Evolutionary conservation across 352 stramenopile species (phyloP).

Genomic region (Globisporangium polare): DNA sequence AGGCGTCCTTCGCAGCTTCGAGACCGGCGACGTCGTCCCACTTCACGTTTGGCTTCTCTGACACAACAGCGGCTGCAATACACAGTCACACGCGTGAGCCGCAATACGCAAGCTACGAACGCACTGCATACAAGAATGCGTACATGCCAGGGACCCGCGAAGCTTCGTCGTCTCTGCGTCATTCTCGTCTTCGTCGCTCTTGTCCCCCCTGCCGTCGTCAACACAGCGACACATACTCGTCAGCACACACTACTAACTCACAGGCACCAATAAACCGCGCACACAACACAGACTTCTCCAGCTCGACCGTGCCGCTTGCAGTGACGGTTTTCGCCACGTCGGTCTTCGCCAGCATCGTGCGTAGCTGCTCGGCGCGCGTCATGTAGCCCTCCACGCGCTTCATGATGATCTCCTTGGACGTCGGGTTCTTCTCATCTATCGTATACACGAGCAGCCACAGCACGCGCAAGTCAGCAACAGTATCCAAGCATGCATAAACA

Average conservation of each 20-base stretch:
- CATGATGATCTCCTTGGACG: conserved; percentile 88
- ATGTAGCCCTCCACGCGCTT: conserved; percentile 90
- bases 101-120: background rate
- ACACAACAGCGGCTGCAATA: conserved; percentile 70
- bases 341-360: conserved; percentile 72
- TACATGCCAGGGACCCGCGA: conserved; percentile 89
- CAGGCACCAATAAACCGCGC: background rate
- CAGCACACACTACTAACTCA: background rate
- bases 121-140: conserved; percentile 4
- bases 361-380: conserved; percentile 84
- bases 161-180: conserved; percentile 96
- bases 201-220: conserved; percentile 47
- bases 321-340: conserved; percentile 53
- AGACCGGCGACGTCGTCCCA: conserved; percentile 98
- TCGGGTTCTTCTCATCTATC: conserved; percentile 90
- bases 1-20: conserved; percentile 94
- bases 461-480: too few relatives aligned
- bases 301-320: conserved; percentile 45
- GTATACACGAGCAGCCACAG: background rate
- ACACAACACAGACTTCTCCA: conserved; percentile 58
- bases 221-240: conserved; percentile 4
- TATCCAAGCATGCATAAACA: background rate
- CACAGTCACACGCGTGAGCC: background rate
- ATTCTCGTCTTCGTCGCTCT: conserved; percentile 87
- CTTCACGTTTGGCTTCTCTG: conserved; percentile 93